A percentile compares a stretch with the other conserved stretches of the same genome.
Evolutionary conservation across 768 basidiomycete species (phyloP).

Genomic region (Pulveroboletus sp.): DNA sequence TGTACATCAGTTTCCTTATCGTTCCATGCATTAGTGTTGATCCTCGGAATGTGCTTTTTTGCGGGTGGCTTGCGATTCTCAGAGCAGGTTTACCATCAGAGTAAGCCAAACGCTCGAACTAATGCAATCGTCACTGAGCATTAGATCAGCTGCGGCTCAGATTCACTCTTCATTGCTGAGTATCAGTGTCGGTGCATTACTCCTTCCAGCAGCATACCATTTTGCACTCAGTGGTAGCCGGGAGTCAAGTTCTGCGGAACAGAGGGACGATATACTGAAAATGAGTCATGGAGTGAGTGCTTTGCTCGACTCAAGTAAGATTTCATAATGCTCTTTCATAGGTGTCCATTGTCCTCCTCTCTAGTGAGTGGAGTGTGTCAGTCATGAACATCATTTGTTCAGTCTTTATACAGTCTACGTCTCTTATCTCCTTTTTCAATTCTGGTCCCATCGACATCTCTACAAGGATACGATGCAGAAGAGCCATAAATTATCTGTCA

Average conservation of each 20-base stretch:
- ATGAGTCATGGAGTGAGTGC: constrained; percentile 49
- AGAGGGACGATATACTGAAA: constrained; percentile 39
- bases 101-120: constrained; percentile 37
- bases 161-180: constrained; percentile 72
- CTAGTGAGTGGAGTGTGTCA: constrained; percentile 35
- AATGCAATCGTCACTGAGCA: constrained; percentile 1
- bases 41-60: constrained; percentile 89
- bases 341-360: constrained; percentile 50
- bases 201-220: constrained; percentile 79
- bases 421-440: constrained; percentile 49
- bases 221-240: constrained; percentile 37
- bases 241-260: constrained; percentile 23
- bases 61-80: constrained; percentile 75
- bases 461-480: constrained; percentile 47
- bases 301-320: background rate
- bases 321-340: constrained; percentile 14
- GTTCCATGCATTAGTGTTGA: constrained; percentile 47
- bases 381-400: background rate
- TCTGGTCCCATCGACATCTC: constrained; percentile 51
- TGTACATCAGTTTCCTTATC: constrained; percentile 4
- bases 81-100: constrained; percentile 73
- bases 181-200: constrained; percentile 73
- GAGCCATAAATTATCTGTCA: constrained; percentile 36
- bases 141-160: constrained; percentile 49
- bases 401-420: constrained; percentile 40